phyloP scores from a whole-genome alignment of 345 rosid species.

The Mangifera indica region DNA sequence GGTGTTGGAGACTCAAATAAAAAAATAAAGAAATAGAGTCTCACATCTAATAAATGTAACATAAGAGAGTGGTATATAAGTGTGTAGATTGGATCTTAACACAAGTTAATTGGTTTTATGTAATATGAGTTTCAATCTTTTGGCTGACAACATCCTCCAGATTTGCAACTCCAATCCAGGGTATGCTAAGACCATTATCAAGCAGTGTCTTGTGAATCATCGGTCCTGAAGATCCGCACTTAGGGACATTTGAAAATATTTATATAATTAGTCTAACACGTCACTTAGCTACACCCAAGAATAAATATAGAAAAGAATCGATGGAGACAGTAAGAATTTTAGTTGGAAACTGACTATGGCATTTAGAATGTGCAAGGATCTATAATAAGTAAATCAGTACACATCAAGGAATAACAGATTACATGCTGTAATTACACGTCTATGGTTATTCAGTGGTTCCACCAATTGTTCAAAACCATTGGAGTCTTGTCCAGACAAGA shows the following conservation, averaged over 20 bases:
- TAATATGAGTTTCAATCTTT: slow-evolving; percentile 30
- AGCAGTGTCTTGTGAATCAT: slow-evolving; percentile 28
- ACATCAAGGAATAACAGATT: slow-evolving; percentile 1
- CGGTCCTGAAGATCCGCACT: slow-evolving; percentile 37
- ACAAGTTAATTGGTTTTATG: no score
- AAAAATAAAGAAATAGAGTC: no score
- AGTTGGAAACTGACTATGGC: background rate
- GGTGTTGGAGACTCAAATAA: no score
- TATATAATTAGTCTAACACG: background rate
- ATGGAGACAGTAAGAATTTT: background rate
- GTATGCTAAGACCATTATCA: slow-evolving; percentile 28
- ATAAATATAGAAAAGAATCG: background rate
- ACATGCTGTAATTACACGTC: slow-evolving; percentile 38
- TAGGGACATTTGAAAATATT: slow-evolving; percentile 12
- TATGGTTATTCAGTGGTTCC: slow-evolving; percentile 27
- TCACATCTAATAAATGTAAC: no score
- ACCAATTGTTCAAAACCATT: slow-evolving; percentile 34
- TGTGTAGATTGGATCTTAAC: no score
- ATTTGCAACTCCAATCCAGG: slow-evolving; percentile 28
- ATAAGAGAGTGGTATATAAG: no score
- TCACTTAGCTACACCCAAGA: background rate
- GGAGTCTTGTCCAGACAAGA: slow-evolving; percentile 16
- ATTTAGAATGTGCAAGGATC: background rate
- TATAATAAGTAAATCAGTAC: background rate
- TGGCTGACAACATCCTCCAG: slow-evolving; percentile 30